Evolutionary conservation across 768 basidiomycete species (phyloP), one percentile per base, ranked within the genome.

Genomic region (Calocybe cyanea): DNA sequence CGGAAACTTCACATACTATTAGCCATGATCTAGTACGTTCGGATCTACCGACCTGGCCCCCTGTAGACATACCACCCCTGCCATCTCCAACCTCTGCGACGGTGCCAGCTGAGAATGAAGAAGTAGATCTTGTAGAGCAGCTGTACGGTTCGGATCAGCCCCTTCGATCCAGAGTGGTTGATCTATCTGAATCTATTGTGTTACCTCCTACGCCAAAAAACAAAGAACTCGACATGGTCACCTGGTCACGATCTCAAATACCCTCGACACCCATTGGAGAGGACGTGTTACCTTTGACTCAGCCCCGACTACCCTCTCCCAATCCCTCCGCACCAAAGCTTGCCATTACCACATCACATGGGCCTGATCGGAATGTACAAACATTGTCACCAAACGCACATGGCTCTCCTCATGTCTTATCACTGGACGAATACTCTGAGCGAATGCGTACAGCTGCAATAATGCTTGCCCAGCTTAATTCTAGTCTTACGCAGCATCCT

Each of bases 381-480:
- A 50, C 28, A 38, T 54, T 38, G 45, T 53, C 13, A 35, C 47
- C 35, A 13, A 56, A 34, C 37, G 37, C 34, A 47, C 57, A n/a
- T 35, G 34, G 32, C 54, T 57, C 20, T 25, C 59, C 1, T 60
- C 57, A 5, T 64, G 63, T 17, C 59, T 67, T 98, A 11, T 92
- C 93, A 0, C 71, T 99, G 18, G 95, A 99, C 56, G 95, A 99
- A 55, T 99, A 99, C 67, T 95, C 95, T 0, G 92, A 97, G 54
- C 82, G 96, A 41, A 99, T 99, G 96, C 83, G 92, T 7, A 96
- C 93, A 8, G 96, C 96, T 8, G 96, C 96, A 8, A 85, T 98
- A 51, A 97, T 99, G 96, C 83, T 99, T 21, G 85, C 96, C 1
- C 96, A 99, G 64, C 76, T 99, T 38, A 96, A 93, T 57, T 85